Base-by-base conservation (phyloP, 257 asterid species). In the Solanum pinnatisectum region DNA sequence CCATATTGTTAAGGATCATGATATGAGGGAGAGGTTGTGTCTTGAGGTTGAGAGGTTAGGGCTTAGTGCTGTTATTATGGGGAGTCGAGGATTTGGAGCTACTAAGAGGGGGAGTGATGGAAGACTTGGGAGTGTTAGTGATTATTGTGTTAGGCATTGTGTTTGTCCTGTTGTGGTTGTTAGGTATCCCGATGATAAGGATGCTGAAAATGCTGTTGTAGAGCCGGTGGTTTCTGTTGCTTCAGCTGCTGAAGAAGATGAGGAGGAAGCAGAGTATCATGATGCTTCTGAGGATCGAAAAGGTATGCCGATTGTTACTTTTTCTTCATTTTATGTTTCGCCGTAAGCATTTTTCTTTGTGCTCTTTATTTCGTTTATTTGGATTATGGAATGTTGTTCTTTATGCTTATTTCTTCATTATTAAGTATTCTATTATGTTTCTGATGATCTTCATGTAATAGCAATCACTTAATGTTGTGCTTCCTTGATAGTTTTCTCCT, bases 81-180 rank as follows among this genome's bases (percentile, higher is more conserved):
- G 99, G 90, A 95, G 99, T 93, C 71, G 98, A 3, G 99, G 98
- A 35, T 95, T 96, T 77, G 99, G 99, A 30, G 98, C 98, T 30
- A 92, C 93, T 1, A 96, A 91, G 90, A 94, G 91, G 84, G 98
- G 97, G 12, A 92, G 90, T 67, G 93, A 94, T 89, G 98, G 94
- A 42, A 93, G 99, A 94, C 95, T 96, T 40, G 98, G 99, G 39
- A 96, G 98, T 90, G 98, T 96, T 3, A 96, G 99, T 91, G 99
- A 96, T 94, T 96, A 96, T 90, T 96, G 98, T 89, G 99, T 96
- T 13, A 94, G 99, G 95, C 99, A 96, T 87, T 96, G 98, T 68
- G 98, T 96, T 16, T 96, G 98, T 83, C 99, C 98, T 23, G 99
- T 96, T 32, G 99, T 96, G 84, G 99, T 96, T 22, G 98, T 96